These are phyloP conservation scores for Sordariomycetes sp. DNA, from an alignment of 2,329 filamentous ascomycete genomes.

Conservation along the genomic window DNA sequence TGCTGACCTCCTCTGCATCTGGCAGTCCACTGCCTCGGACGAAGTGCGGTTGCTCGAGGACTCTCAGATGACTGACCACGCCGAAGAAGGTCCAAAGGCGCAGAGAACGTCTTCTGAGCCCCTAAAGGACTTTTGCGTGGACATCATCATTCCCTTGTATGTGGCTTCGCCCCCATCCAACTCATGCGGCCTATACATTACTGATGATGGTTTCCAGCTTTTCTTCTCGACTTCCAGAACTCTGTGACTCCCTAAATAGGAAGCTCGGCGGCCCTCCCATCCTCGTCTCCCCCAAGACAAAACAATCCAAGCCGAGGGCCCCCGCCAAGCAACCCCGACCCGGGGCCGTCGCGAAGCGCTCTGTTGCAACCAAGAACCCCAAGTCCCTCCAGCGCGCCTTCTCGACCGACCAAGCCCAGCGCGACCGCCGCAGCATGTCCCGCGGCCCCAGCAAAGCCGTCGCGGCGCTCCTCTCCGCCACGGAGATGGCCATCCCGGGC, in stretches of 20 bases:
- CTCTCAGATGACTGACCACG: constrained; percentile 22
- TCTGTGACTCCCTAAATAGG: constrained; percentile 57
- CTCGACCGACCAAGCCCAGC: constrained; percentile 39
- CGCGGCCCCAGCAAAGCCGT: constrained; percentile 43
- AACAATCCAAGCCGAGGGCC: constrained; percentile 23
- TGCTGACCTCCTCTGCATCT: constrained; percentile 68
- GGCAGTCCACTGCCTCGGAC: constrained; percentile 62
- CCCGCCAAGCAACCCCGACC: constrained; percentile 31
- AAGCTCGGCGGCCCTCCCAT: constrained; percentile 63
- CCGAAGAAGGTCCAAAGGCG: constrained; percentile 19
- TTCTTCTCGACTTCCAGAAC: constrained; percentile 58
- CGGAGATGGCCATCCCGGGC: constrained; percentile 42
- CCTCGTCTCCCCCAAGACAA: constrained; percentile 37
- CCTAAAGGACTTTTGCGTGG: constrained; percentile 63
- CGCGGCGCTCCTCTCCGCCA: constrained; percentile 55
- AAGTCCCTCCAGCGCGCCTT: constrained; percentile 48
- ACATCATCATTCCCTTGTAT: constrained; percentile 70
- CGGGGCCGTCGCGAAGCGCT: constrained; percentile 36
- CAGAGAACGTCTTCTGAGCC: constrained; percentile 41
- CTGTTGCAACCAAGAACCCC: constrained; percentile 23
- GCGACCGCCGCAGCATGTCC: constrained; percentile 35
- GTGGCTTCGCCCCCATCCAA: constrained; percentile 12
- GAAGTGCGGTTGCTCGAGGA: constrained; percentile 36
- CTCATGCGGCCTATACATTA: neutral
- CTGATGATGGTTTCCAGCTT: constrained; percentile 40